Conservation (phyloP, 306 rosid genomes). For the Cyclanthera cordifolia region DNA sequence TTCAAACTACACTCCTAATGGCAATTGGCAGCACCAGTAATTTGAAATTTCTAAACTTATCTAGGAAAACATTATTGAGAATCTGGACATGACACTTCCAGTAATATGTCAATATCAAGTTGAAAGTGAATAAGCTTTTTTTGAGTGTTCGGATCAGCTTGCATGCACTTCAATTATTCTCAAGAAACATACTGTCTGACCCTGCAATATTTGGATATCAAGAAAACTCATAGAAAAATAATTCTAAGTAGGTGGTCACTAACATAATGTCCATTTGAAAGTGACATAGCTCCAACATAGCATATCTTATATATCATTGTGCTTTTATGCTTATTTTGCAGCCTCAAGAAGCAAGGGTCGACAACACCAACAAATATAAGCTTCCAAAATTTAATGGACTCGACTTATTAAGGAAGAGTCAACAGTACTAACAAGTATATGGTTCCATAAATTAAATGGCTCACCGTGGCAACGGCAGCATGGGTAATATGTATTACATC, state of each 20-base stretch:
- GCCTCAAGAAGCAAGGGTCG: background rate
- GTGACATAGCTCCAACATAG: background rate
- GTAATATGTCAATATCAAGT: background rate
- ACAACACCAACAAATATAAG: background rate
- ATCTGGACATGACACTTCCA: background rate
- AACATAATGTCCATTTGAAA: conserved; percentile 9
- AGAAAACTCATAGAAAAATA: no score
- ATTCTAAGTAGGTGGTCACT: no score
- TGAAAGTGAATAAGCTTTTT: no score
- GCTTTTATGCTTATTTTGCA: background rate
- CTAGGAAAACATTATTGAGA: background rate
- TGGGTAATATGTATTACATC: conserved; percentile 84
- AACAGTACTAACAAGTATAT: background rate
- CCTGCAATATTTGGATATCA: no score
- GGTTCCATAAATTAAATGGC: conserved; percentile 18
- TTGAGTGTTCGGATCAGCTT: no score
- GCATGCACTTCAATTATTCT: no score
- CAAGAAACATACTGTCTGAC: no score
- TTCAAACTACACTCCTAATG: background rate
- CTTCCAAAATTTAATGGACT: conserved; percentile 21
- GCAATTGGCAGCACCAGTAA: background rate
- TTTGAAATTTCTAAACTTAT: background rate
- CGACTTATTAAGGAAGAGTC: background rate
- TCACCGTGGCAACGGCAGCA: conserved; percentile 89
- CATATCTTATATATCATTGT: background rate